Evolutionary conservation across 31 red algal species (phyloP).

Genomic region (Odonthalia washingtoniensis): DNA sequence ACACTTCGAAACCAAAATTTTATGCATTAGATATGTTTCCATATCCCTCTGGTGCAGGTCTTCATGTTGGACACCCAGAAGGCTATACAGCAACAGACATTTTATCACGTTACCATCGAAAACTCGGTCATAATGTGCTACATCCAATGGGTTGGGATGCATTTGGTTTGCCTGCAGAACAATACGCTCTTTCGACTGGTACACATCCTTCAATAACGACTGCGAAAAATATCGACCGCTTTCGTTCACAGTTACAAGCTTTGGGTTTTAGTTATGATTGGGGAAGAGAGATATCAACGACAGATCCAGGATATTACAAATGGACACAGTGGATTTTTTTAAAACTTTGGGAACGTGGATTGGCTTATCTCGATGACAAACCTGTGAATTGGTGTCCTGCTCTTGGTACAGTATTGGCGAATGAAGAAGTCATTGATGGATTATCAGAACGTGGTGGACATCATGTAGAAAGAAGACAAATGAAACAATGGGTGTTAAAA

Average conservation of each 20-base stretch:
- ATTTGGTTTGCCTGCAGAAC: conserved; percentile 98
- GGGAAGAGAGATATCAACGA: conserved; percentile 87
- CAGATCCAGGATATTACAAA: conserved; percentile 91
- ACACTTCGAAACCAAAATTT: conserved; percentile 93
- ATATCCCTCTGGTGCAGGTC: conserved; percentile 94
- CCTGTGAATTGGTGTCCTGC: conserved; percentile 99
- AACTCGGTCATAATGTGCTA: conserved; percentile 88
- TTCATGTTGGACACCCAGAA: conserved; percentile 98
- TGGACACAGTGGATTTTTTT: conserved; percentile 99
- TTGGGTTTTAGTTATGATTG: conserved; percentile 96
- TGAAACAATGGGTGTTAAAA: conserved; percentile 97
- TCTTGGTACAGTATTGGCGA: conserved; percentile 92
- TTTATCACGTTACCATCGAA: conserved; percentile 88
- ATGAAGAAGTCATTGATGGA: conserved; percentile 98
- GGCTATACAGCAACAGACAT: conserved; percentile 99
- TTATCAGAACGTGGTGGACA: conserved; percentile 86
- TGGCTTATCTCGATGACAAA: conserved; percentile 94
- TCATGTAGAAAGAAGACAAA: conserved; percentile 85
- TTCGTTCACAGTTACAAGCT: conserved; percentile 81
- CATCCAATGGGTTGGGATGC: conserved; percentile 99
- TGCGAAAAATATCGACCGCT: conserved; percentile 79
- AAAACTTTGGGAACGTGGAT: conserved; percentile 89
- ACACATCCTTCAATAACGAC: conserved; percentile 90
- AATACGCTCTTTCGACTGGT: conserved; percentile 92
- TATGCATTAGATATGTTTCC: conserved; percentile 99